Evolutionary conservation across 768 basidiomycete genomes (phyloP), one percentile per base, ranked within the genome.

Genomic region (Lentinula guzmanii): DNA sequence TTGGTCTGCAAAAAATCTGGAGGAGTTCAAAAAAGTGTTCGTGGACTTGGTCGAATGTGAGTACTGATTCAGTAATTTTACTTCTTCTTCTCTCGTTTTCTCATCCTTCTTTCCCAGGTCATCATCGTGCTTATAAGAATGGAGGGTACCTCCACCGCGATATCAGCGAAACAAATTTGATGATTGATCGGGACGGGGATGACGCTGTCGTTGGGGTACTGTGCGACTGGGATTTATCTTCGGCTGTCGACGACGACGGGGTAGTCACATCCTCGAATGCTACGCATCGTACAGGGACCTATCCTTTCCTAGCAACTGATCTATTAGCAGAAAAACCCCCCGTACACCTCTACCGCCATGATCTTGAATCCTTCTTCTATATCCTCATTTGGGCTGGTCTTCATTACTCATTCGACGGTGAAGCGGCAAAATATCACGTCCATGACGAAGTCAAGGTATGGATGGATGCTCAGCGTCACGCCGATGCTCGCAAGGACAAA

Each of bases 161-260:
- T 57, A 35, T 68, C 64, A 62, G 69, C 62, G 21, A 41, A 4
- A 51, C 45, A n/a, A 67, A 65, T 48, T 48, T 65, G 45, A 67
- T 67, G 66, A 64, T 61, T 43, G 6, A 53, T 9, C 50, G 52
- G 24, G 50, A 56, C 31, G 37, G 13, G 4, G 46, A 53, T 10
- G 50, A 28, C 7, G 9, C n/a, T 4, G 56, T 42, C 15, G 15
- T 39, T 9, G 63, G 63, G 2, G 50, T 63, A 18, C 43, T 62
- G 41, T 39, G 51, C 35, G 66, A 65, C 55, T 63, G 52, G 48
- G 63, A 65, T 28, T 43, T 46, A 15, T 53, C 60, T 11, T 16
- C 7, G 3, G n/a, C 50, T 4, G 31, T 45, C 16, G 28, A 61
- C n/a, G 31, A 11, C 11, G 45, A 62, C 10, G 58, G 42, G 18